Conservation (phyloP, 2,329 filamentous ascomycete genomes). For the Ramularia endophylla region DNA sequence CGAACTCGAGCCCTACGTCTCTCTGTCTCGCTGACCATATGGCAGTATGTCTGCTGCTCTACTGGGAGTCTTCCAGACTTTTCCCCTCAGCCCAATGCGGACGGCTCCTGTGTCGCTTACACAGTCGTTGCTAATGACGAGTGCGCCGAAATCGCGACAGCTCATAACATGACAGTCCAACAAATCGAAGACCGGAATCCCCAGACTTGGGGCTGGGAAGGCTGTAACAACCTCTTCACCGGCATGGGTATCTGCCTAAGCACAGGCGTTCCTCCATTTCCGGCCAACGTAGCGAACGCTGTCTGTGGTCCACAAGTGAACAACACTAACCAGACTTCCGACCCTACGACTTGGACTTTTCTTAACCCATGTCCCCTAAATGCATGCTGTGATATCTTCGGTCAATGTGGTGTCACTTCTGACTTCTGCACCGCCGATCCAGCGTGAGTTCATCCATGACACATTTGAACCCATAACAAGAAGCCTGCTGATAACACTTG, state of each 20-base stretch:
- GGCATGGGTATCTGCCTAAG: slow-evolving; percentile 37
- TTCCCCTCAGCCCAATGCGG: slow-evolving; percentile 29
- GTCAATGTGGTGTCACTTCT: slow-evolving; percentile 41
- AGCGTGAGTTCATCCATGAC: slow-evolving; percentile 30
- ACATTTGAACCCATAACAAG: slow-evolving; percentile 20
- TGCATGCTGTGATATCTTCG: slow-evolving; percentile 41
- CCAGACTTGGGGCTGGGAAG: slow-evolving; percentile 42
- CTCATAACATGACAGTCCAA: slow-evolving; percentile 32
- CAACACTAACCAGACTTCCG: slow-evolving; percentile 32
- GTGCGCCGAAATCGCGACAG: slow-evolving; percentile 26
- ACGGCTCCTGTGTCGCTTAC: slow-evolving; percentile 37
- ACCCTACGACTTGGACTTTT: slow-evolving; percentile 26
- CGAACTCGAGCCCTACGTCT: too few relatives aligned
- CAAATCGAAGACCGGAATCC: slow-evolving; percentile 39
- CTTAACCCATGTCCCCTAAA: slow-evolving; percentile 34
- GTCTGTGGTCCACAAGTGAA: slow-evolving; percentile 43
- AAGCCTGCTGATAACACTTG: slow-evolving; percentile 41
- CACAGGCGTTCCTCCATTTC: slow-evolving; percentile 37
- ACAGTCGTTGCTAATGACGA: slow-evolving; percentile 30
- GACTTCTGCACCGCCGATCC: slow-evolving; percentile 33
- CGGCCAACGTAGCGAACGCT: slow-evolving; percentile 33
- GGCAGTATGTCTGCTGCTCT: slow-evolving; percentile 15
- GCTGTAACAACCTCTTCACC: slow-evolving; percentile 32
- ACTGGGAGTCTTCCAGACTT: slow-evolving; percentile 16
- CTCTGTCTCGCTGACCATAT: too few relatives aligned